Base-by-base conservation (phyloP, 192 early-diverging fungal species). In the Phycomyces blakesleeanus region DNA sequence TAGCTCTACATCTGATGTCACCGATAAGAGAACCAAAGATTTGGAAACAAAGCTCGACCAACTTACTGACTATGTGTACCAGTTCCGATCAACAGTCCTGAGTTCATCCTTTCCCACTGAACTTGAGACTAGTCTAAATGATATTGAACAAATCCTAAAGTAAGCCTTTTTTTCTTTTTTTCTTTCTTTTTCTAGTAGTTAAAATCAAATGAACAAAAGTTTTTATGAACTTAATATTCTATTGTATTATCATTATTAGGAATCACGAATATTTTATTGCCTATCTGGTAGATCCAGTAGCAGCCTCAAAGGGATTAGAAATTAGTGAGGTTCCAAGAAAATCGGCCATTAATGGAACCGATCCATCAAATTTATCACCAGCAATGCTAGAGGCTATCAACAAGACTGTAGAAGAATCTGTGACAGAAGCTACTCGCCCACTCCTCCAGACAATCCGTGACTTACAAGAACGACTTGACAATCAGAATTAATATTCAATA, bases 361-460 rank as follows among this genome's bases (percentile, higher is more conserved):
- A 47, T 47, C 12, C 3, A 3, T 3, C 44, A 7, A 14, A 47
- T 18, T 11, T 47, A n/a, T 47, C 44, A 47, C 44, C 44, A 47
- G 44, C 44, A 47, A 47, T 47, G 44, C 11, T 47, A n/a, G 44
- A 47, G 11, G 44, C 44, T n/a, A 47, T 47, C 44, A 47, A 47
- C 44, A 47, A 47, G 11, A 47, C 44, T 47, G 44, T 47, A 3
- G 44, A 47, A 12, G 44, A 47, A 3, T 47, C 44, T 47, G 44
- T 47, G 18, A 11, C 44, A 6, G 44, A 47, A 47, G 44, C 44
- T 18, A 47, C 44, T n/a, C 44, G 44, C 3, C 44, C 44, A n/a
- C 44, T 47, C 3, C 3, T 47, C 18, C 44, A 47, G 18, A 47
- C 44, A 47, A 47, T 47, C 18, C 44, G 44, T 47, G 11, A 11